phyloP scores from a whole-genome alignment of 2,329 filamentous ascomycete species.

The Aspergillus awamori region DNA sequence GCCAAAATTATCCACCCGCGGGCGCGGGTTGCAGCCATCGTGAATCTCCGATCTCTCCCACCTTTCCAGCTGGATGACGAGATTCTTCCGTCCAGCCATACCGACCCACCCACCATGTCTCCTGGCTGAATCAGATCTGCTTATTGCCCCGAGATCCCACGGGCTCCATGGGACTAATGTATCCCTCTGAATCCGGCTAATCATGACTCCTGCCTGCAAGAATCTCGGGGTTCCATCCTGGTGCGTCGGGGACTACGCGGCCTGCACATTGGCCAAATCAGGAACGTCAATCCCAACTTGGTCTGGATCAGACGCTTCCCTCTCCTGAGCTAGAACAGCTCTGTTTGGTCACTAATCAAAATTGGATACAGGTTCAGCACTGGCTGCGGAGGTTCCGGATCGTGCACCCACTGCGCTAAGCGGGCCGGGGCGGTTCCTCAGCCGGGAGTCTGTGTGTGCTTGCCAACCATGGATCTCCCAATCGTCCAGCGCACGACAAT shows the following conservation, averaged over 20 bases:
- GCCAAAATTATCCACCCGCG: not conserved
- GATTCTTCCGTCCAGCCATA: not conserved
- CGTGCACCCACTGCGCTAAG: slow-evolving; percentile 10
- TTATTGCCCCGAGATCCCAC: not conserved
- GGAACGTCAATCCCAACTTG: not conserved
- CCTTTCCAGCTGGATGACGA: not conserved
- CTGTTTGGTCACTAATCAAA: not conserved
- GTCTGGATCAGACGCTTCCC: not conserved
- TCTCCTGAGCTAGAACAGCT: not conserved
- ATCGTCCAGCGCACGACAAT: not conserved
- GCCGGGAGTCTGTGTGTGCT: slow-evolving; percentile 1
- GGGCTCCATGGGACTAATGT: slow-evolving; percentile 7
- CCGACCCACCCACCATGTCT: not conserved
- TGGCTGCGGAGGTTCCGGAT: slow-evolving; percentile 3
- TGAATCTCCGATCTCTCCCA: not conserved
- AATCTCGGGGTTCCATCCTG: slow-evolving; percentile 5
- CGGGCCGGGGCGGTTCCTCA: slow-evolving; percentile 13
- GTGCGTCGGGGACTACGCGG: slow-evolving; percentile 11
- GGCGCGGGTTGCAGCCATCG: not conserved
- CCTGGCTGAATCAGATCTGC: not conserved
- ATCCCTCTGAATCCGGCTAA: not conserved
- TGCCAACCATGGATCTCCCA: not conserved
- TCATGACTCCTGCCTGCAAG: not conserved
- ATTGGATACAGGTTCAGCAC: not conserved
- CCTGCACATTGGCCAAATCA: not conserved